Conservation (phyloP, 2,329 filamentous ascomycete genomes). For the Canariomyces notabilis region DNA sequence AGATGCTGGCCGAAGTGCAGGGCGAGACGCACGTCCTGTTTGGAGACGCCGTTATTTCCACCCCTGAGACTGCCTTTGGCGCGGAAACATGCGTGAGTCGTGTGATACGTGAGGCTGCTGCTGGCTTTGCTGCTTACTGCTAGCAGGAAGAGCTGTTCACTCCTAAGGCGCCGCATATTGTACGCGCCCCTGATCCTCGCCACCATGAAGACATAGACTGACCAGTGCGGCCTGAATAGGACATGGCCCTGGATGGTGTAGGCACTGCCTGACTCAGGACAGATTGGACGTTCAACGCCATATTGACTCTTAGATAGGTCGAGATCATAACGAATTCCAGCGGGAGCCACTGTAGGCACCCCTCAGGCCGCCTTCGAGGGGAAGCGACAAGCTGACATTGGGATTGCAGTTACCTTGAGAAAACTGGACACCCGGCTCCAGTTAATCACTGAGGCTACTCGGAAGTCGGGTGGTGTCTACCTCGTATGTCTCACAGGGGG, state of each 20-base stretch:
- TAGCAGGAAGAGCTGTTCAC: conserved; percentile 25
- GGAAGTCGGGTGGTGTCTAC: conserved; percentile 39
- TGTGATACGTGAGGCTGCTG: too few relatives aligned
- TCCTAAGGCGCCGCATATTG: conserved; percentile 23
- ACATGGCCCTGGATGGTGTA: conserved; percentile 62
- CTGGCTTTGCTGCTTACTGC: not conserved
- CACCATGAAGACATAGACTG: not conserved
- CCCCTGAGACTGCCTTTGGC: conserved; percentile 57
- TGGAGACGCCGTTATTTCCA: conserved; percentile 61
- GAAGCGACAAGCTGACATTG: not conserved
- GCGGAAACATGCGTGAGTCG: conserved; percentile 22
- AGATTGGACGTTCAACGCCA: not conserved
- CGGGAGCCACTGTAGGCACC: conserved; percentile 55
- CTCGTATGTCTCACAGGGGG: conserved; percentile 21
- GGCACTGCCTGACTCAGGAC: not conserved
- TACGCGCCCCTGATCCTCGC: too few relatives aligned
- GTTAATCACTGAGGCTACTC: conserved; percentile 60
- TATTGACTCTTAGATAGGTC: not conserved
- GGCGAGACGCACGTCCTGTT: conserved; percentile 49
- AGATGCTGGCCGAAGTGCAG: conserved; percentile 51
- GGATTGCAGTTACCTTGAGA: conserved; percentile 30
- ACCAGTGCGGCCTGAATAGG: not conserved
- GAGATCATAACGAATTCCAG: conserved; percentile 69
- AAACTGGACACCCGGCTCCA: conserved; percentile 61
- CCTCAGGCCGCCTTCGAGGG: conserved; percentile 6